phyloP scores from a whole-genome alignment of 768 basidiomycete species.

The Leccinum imitatum region DNA sequence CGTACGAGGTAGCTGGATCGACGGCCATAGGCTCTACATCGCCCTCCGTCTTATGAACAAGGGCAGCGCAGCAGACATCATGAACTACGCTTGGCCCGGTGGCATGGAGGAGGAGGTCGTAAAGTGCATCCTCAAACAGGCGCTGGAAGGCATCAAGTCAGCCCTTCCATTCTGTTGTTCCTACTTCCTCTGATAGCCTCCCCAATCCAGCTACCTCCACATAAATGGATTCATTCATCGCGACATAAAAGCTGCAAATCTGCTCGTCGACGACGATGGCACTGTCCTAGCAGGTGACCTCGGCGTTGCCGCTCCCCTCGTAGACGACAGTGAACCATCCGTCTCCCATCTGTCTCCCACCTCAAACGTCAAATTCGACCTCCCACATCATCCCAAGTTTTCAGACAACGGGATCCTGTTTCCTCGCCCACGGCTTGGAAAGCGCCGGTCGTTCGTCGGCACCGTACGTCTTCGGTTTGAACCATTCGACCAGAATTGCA shows the following conservation, averaged over 20 bases:
- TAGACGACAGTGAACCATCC: slow-evolving; percentile 58
- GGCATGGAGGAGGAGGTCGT: slow-evolving; percentile 91
- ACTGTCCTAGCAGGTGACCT: slow-evolving; percentile 91
- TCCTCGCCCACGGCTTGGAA: slow-evolving; percentile 55
- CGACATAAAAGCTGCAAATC: slow-evolving; percentile 91
- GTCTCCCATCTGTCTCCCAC: slow-evolving; percentile 24
- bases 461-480: slow-evolving; percentile 51
- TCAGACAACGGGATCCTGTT: not conserved
- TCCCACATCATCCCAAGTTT: slow-evolving; percentile 15
- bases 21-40: slow-evolving; percentile 81
- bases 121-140: slow-evolving; percentile 80
- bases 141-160: slow-evolving; percentile 84
- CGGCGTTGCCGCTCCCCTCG: slow-evolving; percentile 84
- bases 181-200: slow-evolving; percentile 6
- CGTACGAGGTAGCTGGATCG: slow-evolving; percentile 87
- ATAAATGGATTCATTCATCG: slow-evolving; percentile 90
- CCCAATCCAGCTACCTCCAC: slow-evolving; percentile 68
- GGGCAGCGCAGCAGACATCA: slow-evolving; percentile 82
- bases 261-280: slow-evolving; percentile 88
- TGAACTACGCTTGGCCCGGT: slow-evolving; percentile 82
- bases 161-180: slow-evolving; percentile 23
- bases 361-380: slow-evolving; percentile 38
- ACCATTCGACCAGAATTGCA: not conserved
- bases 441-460: slow-evolving; percentile 90
- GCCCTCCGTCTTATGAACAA: slow-evolving; percentile 89